Conservation (phyloP, 2,329 filamentous ascomycete species). For the Daldinia sp. region DNA sequence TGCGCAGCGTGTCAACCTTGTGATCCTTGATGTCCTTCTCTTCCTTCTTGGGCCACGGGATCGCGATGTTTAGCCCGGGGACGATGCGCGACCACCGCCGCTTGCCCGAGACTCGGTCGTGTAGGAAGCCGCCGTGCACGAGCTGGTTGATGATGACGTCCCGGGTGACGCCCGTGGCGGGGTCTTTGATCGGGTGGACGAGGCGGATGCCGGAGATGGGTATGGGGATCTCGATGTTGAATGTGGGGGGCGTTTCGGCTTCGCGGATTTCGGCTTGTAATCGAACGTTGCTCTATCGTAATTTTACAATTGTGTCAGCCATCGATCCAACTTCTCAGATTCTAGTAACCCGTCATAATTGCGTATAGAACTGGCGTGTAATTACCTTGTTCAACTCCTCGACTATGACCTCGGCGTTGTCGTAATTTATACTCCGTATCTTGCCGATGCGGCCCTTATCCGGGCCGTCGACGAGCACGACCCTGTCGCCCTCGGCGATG, state of each 20-base stretch:
- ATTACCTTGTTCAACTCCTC: constrained; percentile 74
- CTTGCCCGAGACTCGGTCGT: constrained; percentile 63
- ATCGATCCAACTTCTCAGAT: background rate
- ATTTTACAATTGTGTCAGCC: constrained; percentile 24
- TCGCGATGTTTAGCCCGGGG: constrained; percentile 76
- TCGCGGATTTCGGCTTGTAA: constrained; percentile 57
- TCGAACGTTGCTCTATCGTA: constrained; percentile 54
- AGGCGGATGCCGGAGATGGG: constrained; percentile 81
- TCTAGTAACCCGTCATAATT: background rate
- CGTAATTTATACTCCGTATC: constrained; percentile 68
- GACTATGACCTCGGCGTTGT: constrained; percentile 70
- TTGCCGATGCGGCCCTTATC: constrained; percentile 86
- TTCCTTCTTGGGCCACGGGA: constrained; percentile 78
- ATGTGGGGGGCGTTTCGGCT: constrained; percentile 55
- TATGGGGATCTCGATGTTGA: constrained; percentile 67
- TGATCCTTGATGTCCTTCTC: constrained; percentile 65
- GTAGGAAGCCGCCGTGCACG: constrained; percentile 62
- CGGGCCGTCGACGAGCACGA: constrained; percentile 81
- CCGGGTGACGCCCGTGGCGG: constrained; percentile 70
- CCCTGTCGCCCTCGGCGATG: constrained; percentile 78
- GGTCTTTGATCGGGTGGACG: constrained; percentile 79
- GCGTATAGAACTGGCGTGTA: background rate
- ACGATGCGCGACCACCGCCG: constrained; percentile 70
- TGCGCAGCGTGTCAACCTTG: constrained; percentile 77
- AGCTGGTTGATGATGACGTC: constrained; percentile 85